Conservation (phyloP, 441 rosid genomes). For the Capsella rubella region DNA sequence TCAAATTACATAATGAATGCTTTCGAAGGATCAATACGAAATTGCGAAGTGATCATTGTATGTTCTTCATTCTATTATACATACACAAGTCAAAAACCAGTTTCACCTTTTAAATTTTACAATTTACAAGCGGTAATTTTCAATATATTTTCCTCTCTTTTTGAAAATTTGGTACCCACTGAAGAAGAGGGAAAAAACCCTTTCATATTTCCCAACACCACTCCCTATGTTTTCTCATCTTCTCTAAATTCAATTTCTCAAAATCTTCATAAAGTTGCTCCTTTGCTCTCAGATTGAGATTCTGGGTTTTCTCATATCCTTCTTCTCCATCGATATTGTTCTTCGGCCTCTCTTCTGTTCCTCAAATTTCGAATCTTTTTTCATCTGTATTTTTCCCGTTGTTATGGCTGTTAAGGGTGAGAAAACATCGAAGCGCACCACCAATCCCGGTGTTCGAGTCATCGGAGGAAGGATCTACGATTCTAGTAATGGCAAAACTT, state of each 20-base stretch:
- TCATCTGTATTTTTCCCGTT: neutral
- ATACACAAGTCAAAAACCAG: too few relatives aligned
- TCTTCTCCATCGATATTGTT: neutral
- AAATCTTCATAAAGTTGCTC: neutral
- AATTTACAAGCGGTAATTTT: neutral
- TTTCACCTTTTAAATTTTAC: too few relatives aligned
- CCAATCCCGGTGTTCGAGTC: conserved; percentile 62
- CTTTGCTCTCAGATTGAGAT: neutral
- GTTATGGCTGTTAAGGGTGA: conserved; percentile 10
- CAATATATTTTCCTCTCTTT: neutral
- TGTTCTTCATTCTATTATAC: too few relatives aligned
- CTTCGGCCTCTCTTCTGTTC: neutral
- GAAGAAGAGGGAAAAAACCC: neutral
- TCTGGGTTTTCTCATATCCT: neutral
- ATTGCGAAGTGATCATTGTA: too few relatives aligned
- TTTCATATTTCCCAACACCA: neutral
- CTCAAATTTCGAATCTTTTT: neutral
- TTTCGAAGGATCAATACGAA: too few relatives aligned
- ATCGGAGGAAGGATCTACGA: conserved; percentile 59
- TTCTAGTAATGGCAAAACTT: conserved; percentile 67
- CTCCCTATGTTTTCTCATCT: neutral
- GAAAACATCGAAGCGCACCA: conserved; percentile 28
- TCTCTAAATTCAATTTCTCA: neutral
- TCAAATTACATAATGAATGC: too few relatives aligned
- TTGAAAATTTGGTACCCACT: neutral